Base-by-base conservation (phyloP, 2,329 filamentous ascomycete species). In the Trichoderma sp. region DNA sequence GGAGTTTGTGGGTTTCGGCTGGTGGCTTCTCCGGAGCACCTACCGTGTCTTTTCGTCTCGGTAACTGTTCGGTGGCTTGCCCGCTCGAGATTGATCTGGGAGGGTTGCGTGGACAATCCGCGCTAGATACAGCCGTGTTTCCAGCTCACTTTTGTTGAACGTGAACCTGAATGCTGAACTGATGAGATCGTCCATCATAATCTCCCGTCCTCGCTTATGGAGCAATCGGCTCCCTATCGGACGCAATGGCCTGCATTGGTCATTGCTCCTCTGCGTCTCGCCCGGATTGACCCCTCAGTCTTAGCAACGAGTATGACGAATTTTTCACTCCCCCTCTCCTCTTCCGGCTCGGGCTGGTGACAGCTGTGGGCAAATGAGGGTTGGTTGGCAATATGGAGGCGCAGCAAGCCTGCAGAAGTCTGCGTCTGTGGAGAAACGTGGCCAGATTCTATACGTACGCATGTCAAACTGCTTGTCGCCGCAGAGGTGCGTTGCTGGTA, bases 21-120 rank as follows among this genome's bases (percentile, higher is more conserved):
- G 39, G 56, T n/a, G 19, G 56, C 58, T 35, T 50, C n/a, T 50
- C 17, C n/a, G n/a, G n/a, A n/a, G n/a, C n/a, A n/a, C n/a, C 42
- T 6, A 15, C 22, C 29, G 8, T 34, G 13, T 63, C 70, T 74
- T 73, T 56, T 67, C 15, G 42, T 48, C 59, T 68, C 76, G 77
- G 77, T 73, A 73, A 79, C 74, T 76, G 78, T 71, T 78, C 76
- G 75, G 75, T 69, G 57, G 74, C 67, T 70, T 73, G 45, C 67
- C 25, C 48, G 22, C 52, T 56, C 35, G 69, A 48, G 15, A 48
- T 32, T 13, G 61, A 34, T 45, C 27, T 39, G 34, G 17, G 60
- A 64, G 60, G 45, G 48, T 19, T 53, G 45, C 22, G 48, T 29
- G 34, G 48, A 53, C 25, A 53, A 19, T 42, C n/a, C 22, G 37